phyloP scores from a whole-genome alignment of 2,329 filamentous ascomycete genomes.

The Graphiopsis chlorocephala region DNA sequence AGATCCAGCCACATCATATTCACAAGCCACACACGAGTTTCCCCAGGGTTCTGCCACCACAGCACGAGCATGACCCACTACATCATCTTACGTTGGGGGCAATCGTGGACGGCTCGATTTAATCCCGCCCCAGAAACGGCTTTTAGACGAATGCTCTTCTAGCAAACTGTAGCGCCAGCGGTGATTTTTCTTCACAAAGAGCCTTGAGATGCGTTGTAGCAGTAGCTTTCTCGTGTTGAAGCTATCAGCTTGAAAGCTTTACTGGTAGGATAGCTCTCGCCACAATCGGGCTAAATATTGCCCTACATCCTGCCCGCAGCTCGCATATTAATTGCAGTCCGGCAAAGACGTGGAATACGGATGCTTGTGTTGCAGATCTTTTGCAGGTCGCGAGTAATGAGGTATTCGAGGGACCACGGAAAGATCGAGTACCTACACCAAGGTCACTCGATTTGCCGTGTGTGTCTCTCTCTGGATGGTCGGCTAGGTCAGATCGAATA shows the following conservation, averaged over 20 bases:
- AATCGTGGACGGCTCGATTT: background rate
- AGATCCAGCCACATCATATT: background rate
- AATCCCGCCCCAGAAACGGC: background rate
- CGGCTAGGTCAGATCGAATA: background rate
- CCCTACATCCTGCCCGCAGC: background rate
- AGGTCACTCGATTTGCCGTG: background rate
- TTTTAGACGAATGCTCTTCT: background rate
- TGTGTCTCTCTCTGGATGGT: background rate
- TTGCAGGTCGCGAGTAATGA: background rate
- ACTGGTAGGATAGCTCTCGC: background rate
- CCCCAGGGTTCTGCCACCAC: background rate
- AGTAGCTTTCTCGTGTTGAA: background rate
- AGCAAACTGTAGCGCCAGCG: background rate
- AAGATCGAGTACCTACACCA: background rate
- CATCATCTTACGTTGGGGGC: conserved; percentile 3
- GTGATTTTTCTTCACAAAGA: background rate
- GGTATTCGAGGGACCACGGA: background rate
- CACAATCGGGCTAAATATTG: background rate
- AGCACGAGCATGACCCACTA: conserved; percentile 1
- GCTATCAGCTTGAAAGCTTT: background rate
- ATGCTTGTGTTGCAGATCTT: conserved; percentile 2
- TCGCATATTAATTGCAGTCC: background rate
- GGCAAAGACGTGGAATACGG: background rate
- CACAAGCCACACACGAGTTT: background rate
- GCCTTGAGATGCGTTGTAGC: background rate